Base-by-base conservation (phyloP, 352 stramenopile species). In the Phytophthora meadii region DNA sequence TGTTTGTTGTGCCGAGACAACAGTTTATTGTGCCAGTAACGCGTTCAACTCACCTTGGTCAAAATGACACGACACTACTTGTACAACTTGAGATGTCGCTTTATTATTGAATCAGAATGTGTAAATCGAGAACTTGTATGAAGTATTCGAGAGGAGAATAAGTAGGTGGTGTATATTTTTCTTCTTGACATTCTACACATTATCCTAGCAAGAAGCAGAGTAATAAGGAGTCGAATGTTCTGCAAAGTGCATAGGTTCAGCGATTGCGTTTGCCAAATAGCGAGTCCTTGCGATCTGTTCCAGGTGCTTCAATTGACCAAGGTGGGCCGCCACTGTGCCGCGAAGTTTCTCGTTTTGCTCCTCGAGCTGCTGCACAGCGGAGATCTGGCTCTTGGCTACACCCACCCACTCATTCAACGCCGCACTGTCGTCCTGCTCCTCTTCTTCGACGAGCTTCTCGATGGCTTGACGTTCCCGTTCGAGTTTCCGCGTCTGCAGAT, bases 261-360 rank as follows among this genome's bases (percentile, higher is more conserved):
- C 34, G n/a, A 67, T 41, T 4, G 57, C 30, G 39, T 61, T 53
- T 2, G 45, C 24, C 30, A 69, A 55, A 39, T 60, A 62, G 0
- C 53, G 51, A 0, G 34, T 63, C 37, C 56, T 55, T 36, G 61
- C 60, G 10, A 66, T 39, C 2, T 62, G 53, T 54, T 77, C 52
- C 25, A 80, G 59, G 7, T 64, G 66, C 34, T 79, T 47, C 30
- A 79, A 59, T 10, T 76, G 45, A 15, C 59, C 56, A 12, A 74
- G 40, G 28, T 63, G 64, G 2, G 46, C 41, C 2, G 68, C 48
- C 25, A 85, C 54, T 54, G 76, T 54, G 6, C 60, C 54, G 45
- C 71, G 68, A 10, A 87, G 61, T 37, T 74, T 80, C 22, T 58
- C 36, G 54, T 87, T 87, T 55, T 88, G 62, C 22, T 76, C 22